Conservation (phyloP, 2,329 filamentous ascomycete species). For the Exophiala alcalophila region DNA sequence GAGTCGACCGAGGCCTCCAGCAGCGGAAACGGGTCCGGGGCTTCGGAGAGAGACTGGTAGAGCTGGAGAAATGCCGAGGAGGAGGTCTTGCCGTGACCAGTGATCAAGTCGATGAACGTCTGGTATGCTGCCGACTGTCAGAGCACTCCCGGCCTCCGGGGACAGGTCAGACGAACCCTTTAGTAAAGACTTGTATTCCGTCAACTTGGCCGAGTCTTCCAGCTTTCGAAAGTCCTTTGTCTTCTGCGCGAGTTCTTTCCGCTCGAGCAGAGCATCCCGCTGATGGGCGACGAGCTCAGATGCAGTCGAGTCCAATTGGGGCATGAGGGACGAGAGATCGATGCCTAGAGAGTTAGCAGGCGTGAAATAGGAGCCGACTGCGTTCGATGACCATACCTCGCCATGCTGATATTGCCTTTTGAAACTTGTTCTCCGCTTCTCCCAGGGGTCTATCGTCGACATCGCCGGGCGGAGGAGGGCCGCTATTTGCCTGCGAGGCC, state of each 20-base stretch:
- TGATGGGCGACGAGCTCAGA: slow-evolving; percentile 93
- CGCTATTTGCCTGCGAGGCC: slow-evolving; percentile 34
- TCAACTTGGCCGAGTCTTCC: slow-evolving; percentile 80
- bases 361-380: not conserved
- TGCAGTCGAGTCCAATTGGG: slow-evolving; percentile 85
- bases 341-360: slow-evolving; percentile 59
- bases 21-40: slow-evolving; percentile 91
- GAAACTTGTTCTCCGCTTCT: slow-evolving; percentile 84
- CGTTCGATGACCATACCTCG: slow-evolving; percentile 66
- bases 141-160: not conserved
- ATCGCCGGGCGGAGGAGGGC: slow-evolving; percentile 32
- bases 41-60: slow-evolving; percentile 91
- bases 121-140: slow-evolving; percentile 69
- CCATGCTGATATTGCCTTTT: slow-evolving; percentile 93
- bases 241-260: slow-evolving; percentile 97
- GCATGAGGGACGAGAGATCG: slow-evolving; percentile 78
- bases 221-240: slow-evolving; percentile 97
- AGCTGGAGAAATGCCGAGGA: slow-evolving; percentile 90
- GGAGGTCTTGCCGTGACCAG: slow-evolving; percentile 91
- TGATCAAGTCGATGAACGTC: slow-evolving; percentile 92
- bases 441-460: slow-evolving; percentile 35
- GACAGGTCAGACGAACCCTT: slow-evolving; percentile 59
- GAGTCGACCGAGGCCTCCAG: slow-evolving; percentile 96
- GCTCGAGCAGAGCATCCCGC: slow-evolving; percentile 88
- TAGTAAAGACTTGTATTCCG: slow-evolving; percentile 82